Conservation (phyloP, 208 protist species). For the Wallacemonas collosoma region DNA sequence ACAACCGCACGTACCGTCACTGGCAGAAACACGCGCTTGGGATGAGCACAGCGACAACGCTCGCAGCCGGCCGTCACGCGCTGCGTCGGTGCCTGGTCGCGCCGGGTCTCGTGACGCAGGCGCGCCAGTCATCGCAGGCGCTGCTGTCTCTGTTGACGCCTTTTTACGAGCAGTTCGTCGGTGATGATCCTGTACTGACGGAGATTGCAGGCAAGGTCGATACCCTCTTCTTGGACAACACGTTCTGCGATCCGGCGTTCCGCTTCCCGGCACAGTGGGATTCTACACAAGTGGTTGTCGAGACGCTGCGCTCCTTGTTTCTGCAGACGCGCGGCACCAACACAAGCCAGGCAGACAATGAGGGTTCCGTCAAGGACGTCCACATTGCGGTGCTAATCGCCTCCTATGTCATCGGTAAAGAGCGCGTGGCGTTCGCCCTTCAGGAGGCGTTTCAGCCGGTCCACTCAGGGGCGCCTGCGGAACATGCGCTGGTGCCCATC, state of each 20-base stretch:
- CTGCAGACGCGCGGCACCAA: background rate
- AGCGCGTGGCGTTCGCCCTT: slow-evolving; percentile 79
- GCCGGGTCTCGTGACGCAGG: background rate
- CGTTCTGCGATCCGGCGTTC: slow-evolving; percentile 86
- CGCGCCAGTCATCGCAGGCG: background rate
- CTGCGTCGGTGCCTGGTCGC: slow-evolving; percentile 1
- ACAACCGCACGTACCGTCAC: slow-evolving; percentile 36
- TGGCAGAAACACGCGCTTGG: slow-evolving; percentile 21
- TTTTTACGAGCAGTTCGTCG: slow-evolving; percentile 62
- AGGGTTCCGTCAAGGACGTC: slow-evolving; percentile 16
- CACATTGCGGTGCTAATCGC: slow-evolving; percentile 85
- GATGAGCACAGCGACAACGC: background rate
- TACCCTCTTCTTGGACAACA: slow-evolving; percentile 93
- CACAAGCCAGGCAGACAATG: background rate
- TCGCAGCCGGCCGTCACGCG: background rate
- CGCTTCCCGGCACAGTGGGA: slow-evolving; percentile 76
- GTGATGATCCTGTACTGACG: slow-evolving; percentile 45
- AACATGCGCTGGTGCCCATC: slow-evolving; percentile 20
- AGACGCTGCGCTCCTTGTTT: slow-evolving; percentile 47
- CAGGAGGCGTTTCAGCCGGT: slow-evolving; percentile 50
- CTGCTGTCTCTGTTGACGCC: slow-evolving; percentile 13
- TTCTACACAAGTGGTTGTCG: slow-evolving; percentile 48
- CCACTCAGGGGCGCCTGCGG: background rate
- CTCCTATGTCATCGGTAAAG: slow-evolving; percentile 92
- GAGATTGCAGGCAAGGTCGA: slow-evolving; percentile 55